Evolutionary conservation across 108 stramenopile genomes (phyloP).

Genomic region (Aurantiochytrium sp.): DNA sequence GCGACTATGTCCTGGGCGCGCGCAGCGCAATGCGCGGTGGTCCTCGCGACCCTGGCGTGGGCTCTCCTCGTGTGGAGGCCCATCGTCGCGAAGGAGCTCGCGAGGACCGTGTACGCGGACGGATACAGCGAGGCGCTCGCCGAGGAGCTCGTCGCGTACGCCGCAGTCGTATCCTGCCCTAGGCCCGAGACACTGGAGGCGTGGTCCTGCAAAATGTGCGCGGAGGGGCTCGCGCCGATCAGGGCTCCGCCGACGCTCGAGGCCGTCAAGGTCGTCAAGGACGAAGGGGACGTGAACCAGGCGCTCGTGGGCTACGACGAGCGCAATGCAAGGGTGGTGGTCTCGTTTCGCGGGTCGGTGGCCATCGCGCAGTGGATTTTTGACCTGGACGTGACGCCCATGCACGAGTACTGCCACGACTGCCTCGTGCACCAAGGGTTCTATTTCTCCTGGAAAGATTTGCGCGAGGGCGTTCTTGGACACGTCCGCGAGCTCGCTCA

Average conservation of each 20-base stretch:
- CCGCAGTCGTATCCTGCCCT: not conserved
- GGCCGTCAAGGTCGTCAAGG: not conserved
- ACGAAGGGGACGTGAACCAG: not conserved
- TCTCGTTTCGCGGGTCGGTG: constrained; percentile 5
- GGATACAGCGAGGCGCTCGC: not conserved
- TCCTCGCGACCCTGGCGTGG: not conserved
- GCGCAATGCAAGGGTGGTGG: not conserved
- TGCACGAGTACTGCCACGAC: not conserved
- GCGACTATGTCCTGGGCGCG: too few species aligned
- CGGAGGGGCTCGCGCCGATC: not conserved
- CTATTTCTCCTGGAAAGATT: not conserved
- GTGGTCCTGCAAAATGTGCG: not conserved
- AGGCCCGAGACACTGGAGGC: not conserved
- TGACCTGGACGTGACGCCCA: not conserved
- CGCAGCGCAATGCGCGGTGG: too few species aligned
- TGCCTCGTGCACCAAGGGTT: constrained; percentile 18
- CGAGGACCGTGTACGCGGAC: too few species aligned
- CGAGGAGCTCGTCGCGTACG: not conserved
- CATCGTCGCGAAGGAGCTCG: not conserved
- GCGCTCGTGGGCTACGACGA: not conserved
- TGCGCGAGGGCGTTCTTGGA: not conserved
- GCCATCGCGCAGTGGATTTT: not conserved
- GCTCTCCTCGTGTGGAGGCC: not conserved
- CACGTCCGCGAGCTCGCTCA: not conserved
- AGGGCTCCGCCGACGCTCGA: not conserved